These are phyloP conservation scores for Glycine tomentella DNA, from an alignment of 306 rosid species.

Conservation along the genomic window DNA sequence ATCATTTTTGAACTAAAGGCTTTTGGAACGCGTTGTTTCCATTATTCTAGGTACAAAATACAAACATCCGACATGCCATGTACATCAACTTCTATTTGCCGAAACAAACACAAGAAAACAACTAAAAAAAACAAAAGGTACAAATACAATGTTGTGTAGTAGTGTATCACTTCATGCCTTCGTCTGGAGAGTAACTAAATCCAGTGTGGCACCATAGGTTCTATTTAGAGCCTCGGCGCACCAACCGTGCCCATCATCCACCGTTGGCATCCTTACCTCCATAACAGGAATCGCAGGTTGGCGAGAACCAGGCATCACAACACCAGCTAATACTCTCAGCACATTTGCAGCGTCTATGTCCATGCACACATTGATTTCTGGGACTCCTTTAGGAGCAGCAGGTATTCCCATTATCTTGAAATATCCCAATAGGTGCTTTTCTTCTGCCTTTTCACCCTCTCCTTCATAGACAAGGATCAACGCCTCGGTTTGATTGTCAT, in stretches of 20 bases:
- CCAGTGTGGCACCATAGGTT: conserved; percentile 66
- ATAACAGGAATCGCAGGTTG: conserved; percentile 63
- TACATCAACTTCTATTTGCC: neutral
- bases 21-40: conserved; percentile 26
- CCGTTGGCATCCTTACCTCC: conserved; percentile 90
- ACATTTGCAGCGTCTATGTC: conserved; percentile 77
- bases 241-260: conserved; percentile 93
- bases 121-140: neutral
- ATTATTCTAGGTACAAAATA: conserved; percentile 24
- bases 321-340: conserved; percentile 73
- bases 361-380: conserved; percentile 79
- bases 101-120: conserved; percentile 40
- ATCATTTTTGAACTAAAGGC: neutral
- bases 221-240: conserved; percentile 74
- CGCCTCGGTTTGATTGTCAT: conserved; percentile 79
- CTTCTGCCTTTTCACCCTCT: conserved; percentile 63
- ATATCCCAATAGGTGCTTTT: conserved; percentile 80
- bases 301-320: conserved; percentile 66
- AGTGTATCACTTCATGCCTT: conserved; percentile 43
- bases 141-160: neutral
- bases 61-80: conserved; percentile 25
- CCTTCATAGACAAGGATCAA: conserved; percentile 84
- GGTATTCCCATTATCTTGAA: conserved; percentile 86
- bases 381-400: conserved; percentile 67
- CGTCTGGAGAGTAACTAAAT: conserved; percentile 64